Conservation (phyloP, 495 filamentous ascomycete species). For the Annulohypoxylon bovei region DNA sequence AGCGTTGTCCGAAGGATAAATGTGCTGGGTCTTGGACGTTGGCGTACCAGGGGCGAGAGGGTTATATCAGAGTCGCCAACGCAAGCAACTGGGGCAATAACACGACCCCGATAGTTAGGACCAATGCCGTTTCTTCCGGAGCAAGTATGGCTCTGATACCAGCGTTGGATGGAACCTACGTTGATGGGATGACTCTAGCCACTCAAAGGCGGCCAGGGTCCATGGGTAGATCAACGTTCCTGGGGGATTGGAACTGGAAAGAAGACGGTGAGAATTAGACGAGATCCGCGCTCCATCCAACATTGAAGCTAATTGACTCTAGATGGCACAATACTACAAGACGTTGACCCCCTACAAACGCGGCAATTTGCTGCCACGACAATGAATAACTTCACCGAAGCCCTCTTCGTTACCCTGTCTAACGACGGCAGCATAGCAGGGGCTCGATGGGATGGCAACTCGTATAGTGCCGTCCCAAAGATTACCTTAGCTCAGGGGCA, state of each 20-base stretch:
- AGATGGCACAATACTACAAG: slow-evolving; percentile 34
- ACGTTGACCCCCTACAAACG: slow-evolving; percentile 22
- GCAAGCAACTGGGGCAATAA: slow-evolving; percentile 25
- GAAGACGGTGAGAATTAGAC: slow-evolving; percentile 23
- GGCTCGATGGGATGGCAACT: slow-evolving; percentile 20
- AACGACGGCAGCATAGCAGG: slow-evolving; percentile 20
- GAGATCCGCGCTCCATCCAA: no score
- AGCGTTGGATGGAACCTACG: slow-evolving; percentile 5
- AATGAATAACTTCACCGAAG: slow-evolving; percentile 32
- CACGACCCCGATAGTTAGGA: slow-evolving; percentile 5
- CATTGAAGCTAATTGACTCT: not conserved
- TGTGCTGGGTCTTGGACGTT: slow-evolving; percentile 21
- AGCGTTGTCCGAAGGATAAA: slow-evolving; percentile 19
- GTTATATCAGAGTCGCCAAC: slow-evolving; percentile 28
- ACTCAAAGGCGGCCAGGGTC: slow-evolving; percentile 26
- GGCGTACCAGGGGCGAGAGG: slow-evolving; percentile 27
- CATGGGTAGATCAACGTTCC: slow-evolving; percentile 25
- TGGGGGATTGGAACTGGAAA: slow-evolving; percentile 27
- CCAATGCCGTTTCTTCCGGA: slow-evolving; percentile 18
- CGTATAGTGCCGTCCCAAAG: slow-evolving; percentile 10
- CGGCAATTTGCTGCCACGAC: slow-evolving; percentile 31
- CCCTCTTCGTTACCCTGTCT: slow-evolving; percentile 18
- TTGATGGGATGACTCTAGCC: slow-evolving; percentile 31
- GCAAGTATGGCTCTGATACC: slow-evolving; percentile 30
- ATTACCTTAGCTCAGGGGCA: slow-evolving; percentile 30